Evolutionary conservation across 164 flowering plant species (phyloP), one percentile per base, ranked within the genome.

Genomic region (Cinnamomum chago): DNA sequence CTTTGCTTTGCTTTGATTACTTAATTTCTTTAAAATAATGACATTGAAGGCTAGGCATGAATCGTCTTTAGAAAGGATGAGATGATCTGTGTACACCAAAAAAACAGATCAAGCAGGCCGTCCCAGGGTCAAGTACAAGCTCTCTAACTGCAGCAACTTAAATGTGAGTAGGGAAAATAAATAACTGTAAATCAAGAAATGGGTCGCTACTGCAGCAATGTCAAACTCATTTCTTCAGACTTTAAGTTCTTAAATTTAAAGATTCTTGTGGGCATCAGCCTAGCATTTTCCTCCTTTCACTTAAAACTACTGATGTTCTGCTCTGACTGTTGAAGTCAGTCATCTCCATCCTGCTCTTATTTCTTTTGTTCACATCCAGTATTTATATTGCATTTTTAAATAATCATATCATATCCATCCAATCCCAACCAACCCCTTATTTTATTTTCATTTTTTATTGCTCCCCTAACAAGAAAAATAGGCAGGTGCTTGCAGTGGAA

Each of bases 401-500:
- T 64, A 64, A 24, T 25, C 67, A 15, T 52, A 33, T 50, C 23
- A 30, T 14, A 68, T 17, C 66, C 22, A 67, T 67, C 51, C 12
- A 6, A 14, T 72, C 75, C 67, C n/a, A 20, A 71, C n/a, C 47
- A n/a, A 24, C 22, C 23, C 10, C 50, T 76, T 40, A 27, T 70
- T 50, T 70, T 69, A 17, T 65, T 73, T 69, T 60, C 58, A 25
- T 64, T 18, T 65, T 70, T 73, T 10, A 73, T 73, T 69, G 50
- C 69, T 58, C 72, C 77, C 75, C 62, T 68, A 75, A 71, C 72
- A 68, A 60, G 75, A 40, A 60, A 30, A 67, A 71, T 27, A 47
- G 62, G 67, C 75, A 70, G 50, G 58, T 25, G 70, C 28, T 15
- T 5, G 22, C 62, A 40, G 47, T 72, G 75, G 60, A 62, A 77